Conservation (phyloP, 1,139 yeast species). For the Kodamaea sp. region DNA sequence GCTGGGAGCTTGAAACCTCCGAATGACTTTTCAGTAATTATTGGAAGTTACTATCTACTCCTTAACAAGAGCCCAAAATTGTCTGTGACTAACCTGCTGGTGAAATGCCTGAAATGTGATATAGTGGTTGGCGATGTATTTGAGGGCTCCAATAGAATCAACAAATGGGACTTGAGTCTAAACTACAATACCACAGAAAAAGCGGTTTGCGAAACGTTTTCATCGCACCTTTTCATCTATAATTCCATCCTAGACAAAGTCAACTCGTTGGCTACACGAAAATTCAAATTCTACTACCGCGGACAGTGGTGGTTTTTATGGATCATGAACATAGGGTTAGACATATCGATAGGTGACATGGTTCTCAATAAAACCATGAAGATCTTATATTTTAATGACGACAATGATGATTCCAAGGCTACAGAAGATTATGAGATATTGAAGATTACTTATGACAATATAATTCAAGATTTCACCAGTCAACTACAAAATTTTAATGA, state of each 20-base stretch:
- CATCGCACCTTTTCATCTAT: slow-evolving; percentile 37
- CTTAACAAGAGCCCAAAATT: slow-evolving; percentile 28
- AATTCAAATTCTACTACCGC: slow-evolving; percentile 37
- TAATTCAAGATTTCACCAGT: slow-evolving; percentile 22
- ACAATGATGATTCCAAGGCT: slow-evolving; percentile 7
- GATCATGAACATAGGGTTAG: slow-evolving; percentile 24
- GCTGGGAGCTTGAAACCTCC: slow-evolving; percentile 48
- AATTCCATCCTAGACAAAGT: slow-evolving; percentile 45
- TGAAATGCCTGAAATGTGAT: slow-evolving; percentile 34
- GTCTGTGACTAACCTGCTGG: slow-evolving; percentile 6
- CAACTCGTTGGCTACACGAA: slow-evolving; percentile 48
- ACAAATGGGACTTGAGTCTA: slow-evolving; percentile 63
- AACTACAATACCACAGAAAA: slow-evolving; percentile 13
- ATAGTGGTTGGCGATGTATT: slow-evolving; percentile 34
- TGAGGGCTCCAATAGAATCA: slow-evolving; percentile 34
- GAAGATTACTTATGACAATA: slow-evolving; percentile 14
- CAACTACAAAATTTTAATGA: slow-evolving; percentile 27
- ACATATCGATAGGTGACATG: slow-evolving; percentile 14
- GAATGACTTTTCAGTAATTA: slow-evolving; percentile 38
- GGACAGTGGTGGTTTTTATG: slow-evolving; percentile 18
- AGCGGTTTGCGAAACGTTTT: slow-evolving; percentile 22
- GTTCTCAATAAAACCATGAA: slow-evolving; percentile 18
- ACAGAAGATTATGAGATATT: slow-evolving; percentile 20
- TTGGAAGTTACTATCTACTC: slow-evolving; percentile 62
- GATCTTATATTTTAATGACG: slow-evolving; percentile 15